Percentiles rank a stretch among this genome's conserved stretches.
Conservation (phyloP, 1,284 basidiomycete genomes). For the Amylostereum chailletii region DNA sequence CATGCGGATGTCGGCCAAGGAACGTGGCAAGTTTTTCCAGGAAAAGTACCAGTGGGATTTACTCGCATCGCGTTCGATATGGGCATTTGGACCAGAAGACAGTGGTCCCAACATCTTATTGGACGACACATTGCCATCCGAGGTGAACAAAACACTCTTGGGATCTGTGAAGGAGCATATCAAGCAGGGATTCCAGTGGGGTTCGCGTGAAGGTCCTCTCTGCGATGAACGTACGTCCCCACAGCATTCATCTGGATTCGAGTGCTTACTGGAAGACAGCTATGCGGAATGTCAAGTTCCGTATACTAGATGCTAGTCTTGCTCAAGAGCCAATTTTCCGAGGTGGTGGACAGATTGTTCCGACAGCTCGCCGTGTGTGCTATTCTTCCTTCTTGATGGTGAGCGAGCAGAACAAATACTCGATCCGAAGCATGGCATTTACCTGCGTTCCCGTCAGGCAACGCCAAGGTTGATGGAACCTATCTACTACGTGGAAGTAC, state of each 20-base stretch:
- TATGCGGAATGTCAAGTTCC: constrained; percentile 98
- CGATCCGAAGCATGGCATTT: neutral
- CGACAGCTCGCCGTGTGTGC: constrained; percentile 93
- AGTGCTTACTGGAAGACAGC: constrained; percentile 37
- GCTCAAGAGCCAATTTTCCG: constrained; percentile 95
- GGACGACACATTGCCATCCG: constrained; percentile 93
- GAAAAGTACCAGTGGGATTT: constrained; percentile 98
- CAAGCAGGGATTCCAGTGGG: constrained; percentile 99
- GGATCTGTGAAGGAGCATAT: constrained; percentile 89
- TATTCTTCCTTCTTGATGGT: constrained; percentile 99
- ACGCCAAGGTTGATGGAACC: constrained; percentile 93
- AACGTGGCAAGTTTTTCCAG: constrained; percentile 90
- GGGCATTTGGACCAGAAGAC: constrained; percentile 99
- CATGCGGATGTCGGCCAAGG: constrained; percentile 90
- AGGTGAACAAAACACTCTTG: constrained; percentile 93
- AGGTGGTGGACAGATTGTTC: constrained; percentile 97
- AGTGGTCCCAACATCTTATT: constrained; percentile 89
- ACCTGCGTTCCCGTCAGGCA: constrained; percentile 40
- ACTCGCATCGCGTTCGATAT: constrained; percentile 94
- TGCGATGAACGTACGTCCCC: constrained; percentile 90
- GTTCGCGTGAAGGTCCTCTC: constrained; percentile 90
- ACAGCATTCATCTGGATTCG: neutral
- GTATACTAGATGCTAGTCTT: constrained; percentile 85
- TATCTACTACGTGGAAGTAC: constrained; percentile 96
- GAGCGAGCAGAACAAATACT: constrained; percentile 15